Percentiles rank a stretch among this genome's conserved stretches.
Evolutionary conservation across 2,329 filamentous ascomycete species (phyloP).

Genomic region (Penicillium rolfsii): DNA sequence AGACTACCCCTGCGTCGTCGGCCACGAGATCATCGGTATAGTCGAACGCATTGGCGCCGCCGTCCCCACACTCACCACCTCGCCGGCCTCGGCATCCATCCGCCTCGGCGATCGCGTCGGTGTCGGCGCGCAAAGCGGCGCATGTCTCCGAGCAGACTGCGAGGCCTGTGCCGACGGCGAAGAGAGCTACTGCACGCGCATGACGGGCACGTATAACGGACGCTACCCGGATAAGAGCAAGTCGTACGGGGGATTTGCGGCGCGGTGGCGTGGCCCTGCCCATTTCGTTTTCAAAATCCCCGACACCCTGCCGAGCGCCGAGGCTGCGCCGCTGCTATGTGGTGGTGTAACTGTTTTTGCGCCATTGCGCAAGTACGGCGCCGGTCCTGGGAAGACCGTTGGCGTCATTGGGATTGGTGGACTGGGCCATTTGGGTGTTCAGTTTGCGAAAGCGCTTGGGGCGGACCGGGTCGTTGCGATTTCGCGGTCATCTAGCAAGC

Average conservation of each 20-base stretch:
- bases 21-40: conserved; percentile 67
- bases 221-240: conserved; percentile 42
- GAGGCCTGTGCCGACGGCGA: conserved; percentile 44
- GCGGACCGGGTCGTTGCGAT: conserved; percentile 65
- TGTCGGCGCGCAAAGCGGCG: conserved; percentile 63
- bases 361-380: conserved; percentile 67
- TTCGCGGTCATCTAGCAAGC: conserved; percentile 56
- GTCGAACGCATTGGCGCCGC: conserved; percentile 57
- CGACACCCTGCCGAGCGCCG: conserved; percentile 50
- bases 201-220: conserved; percentile 43
- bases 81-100: conserved; percentile 42
- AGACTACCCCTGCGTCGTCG: conserved; percentile 57
- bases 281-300: conserved; percentile 66
- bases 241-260: conserved; percentile 59
- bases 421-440: conserved; percentile 71
- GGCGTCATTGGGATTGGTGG: conserved; percentile 75
- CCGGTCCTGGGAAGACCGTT: conserved; percentile 71
- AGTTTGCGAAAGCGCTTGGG: conserved; percentile 71
- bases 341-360: conserved; percentile 75
- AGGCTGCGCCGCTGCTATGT: conserved; percentile 73
- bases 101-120: conserved; percentile 66
- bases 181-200: conserved; percentile 47
- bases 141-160: conserved; percentile 54
- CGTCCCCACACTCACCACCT: conserved; percentile 35
- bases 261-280: conserved; percentile 57